phyloP scores from a whole-genome alignment of 495 filamentous ascomycete genomes.

The Neurospora sp. region DNA sequence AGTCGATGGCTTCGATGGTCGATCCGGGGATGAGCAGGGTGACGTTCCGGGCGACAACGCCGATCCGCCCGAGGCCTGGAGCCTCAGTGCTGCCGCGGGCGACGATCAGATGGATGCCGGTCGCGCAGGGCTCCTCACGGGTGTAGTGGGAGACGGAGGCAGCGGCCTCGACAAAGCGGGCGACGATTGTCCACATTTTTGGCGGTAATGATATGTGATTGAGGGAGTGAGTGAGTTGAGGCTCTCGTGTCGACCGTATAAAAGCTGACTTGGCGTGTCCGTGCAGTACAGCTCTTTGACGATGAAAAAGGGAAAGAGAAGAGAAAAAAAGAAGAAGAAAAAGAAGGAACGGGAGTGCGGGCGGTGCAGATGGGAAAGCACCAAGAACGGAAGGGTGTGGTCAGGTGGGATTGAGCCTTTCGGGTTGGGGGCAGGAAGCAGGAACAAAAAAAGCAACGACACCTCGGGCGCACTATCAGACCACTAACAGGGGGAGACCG shows the following conservation, averaged over 20 bases:
- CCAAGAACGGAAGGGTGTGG: background rate
- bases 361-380: background rate
- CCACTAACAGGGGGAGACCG: background rate
- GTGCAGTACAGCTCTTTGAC: background rate
- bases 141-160: background rate
- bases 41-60: conserved; percentile 6
- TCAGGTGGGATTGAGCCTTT: background rate
- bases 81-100: conserved; percentile 10
- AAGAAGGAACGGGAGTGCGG: background rate
- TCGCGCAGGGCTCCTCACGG: conserved; percentile 3
- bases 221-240: background rate
- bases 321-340: background rate
- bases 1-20: conserved; percentile 5
- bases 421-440: background rate
- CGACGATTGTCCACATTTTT: background rate
- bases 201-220: background rate
- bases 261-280: background rate
- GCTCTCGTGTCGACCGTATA: background rate
- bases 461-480: background rate
- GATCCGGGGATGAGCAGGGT: conserved; percentile 5
- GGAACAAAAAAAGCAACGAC: background rate
- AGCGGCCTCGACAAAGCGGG: background rate
- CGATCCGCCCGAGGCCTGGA: conserved; percentile 2
- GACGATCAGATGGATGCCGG: conserved; percentile 8
- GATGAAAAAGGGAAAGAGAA: background rate